Conservation (phyloP, 176 grass and related monocot species). For the Oryza longistaminata region DNA sequence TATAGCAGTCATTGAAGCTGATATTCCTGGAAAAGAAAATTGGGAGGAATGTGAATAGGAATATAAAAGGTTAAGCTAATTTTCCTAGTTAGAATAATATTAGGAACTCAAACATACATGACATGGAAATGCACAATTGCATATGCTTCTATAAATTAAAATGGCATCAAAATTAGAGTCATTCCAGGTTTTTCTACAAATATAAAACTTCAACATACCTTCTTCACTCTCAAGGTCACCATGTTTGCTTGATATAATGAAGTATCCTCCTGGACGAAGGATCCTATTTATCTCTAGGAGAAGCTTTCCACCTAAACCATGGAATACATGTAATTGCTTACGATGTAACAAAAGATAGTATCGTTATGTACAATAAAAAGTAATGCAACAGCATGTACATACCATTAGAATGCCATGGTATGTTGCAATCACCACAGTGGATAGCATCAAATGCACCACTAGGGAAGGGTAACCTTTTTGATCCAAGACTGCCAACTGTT, state of each 20-base stretch:
- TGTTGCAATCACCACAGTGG: constrained; percentile 90
- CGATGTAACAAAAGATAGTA: neutral
- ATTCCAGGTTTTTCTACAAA: neutral
- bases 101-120: neutral
- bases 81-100: neutral
- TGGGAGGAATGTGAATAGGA: neutral
- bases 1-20: constrained; percentile 69
- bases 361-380: constrained; percentile 14
- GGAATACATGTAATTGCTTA: constrained; percentile 25
- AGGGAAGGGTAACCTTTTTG: constrained; percentile 85
- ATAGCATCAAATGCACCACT: constrained; percentile 93
- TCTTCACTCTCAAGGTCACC: constrained; percentile 87
- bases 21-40: constrained; percentile 66
- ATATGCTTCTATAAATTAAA: constrained; percentile 16
- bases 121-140: neutral
- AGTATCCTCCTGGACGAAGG: constrained; percentile 94
- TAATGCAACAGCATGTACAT: constrained; percentile 27
- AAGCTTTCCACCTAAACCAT: constrained; percentile 74
- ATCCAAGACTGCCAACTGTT: constrained; percentile 70
- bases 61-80: neutral
- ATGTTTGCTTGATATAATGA: constrained; percentile 82
- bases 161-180: neutral
- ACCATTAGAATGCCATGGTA: constrained; percentile 96
- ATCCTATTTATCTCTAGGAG: constrained; percentile 96
- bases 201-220: constrained; percentile 53